A percentile compares a stretch with the other conserved stretches of the same genome.
Conservation (phyloP, 257 asterid genomes). For the Perilla frutescens region DNA sequence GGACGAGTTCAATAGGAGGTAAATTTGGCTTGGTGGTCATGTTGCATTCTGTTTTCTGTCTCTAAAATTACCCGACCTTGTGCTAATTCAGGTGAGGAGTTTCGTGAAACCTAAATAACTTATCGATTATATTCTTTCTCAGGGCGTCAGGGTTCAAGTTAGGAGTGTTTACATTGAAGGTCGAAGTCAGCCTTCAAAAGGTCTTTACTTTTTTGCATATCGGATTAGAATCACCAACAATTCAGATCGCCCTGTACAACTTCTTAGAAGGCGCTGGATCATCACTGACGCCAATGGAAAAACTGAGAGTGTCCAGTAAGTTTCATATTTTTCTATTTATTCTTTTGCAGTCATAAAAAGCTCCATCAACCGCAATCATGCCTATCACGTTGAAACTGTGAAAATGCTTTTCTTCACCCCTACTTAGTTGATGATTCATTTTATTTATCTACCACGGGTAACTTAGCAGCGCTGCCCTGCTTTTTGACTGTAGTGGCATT, state of each 20-base stretch:
- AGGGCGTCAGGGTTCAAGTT: constrained; percentile 92
- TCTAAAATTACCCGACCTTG: background rate
- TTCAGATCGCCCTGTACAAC: constrained; percentile 87
- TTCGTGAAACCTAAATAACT: background rate
- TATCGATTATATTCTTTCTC: constrained; percentile 34
- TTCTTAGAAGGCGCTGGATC: constrained; percentile 95
- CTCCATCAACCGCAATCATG: background rate
- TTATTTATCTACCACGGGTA: background rate
- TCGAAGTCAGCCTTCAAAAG: constrained; percentile 85
- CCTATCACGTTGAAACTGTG: background rate
- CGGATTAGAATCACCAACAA: constrained; percentile 85
- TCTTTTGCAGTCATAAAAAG: background rate
- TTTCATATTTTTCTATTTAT: constrained; percentile 13
- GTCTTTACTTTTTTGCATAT: constrained; percentile 79
- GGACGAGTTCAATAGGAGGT: background rate
- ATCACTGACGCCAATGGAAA: constrained; percentile 73
- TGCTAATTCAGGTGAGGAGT: background rate
- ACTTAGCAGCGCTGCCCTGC: background rate
- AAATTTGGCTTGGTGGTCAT: background rate
- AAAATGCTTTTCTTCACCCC: background rate
- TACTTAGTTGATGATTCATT: background rate
- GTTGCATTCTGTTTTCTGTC: constrained; percentile 1
- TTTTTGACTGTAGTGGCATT: constrained; percentile 54
- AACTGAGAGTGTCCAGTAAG: constrained; percentile 74
- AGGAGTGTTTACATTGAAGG: constrained; percentile 85